Evolutionary conservation across 768 basidiomycete species (phyloP).

Genomic region (Trametes cingulata): DNA sequence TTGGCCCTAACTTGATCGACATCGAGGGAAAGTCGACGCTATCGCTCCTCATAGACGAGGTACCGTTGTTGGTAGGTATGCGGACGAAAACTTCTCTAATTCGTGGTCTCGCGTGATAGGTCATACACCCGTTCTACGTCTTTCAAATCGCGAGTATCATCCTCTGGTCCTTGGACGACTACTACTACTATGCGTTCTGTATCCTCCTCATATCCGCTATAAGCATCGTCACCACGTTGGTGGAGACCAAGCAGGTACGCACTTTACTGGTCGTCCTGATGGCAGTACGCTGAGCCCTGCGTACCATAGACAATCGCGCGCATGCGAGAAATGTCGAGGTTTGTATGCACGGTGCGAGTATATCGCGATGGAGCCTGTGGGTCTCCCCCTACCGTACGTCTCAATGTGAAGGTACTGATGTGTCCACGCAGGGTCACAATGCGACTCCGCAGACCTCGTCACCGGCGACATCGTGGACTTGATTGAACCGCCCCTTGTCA

Average conservation of each 20-base stretch:
- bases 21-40: constrained; percentile 84
- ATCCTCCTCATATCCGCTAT: constrained; percentile 88
- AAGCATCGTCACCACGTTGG: constrained; percentile 80
- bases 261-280: background rate
- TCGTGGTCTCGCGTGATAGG: constrained; percentile 40
- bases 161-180: constrained; percentile 93
- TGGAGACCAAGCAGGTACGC: constrained; percentile 88
- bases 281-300: background rate
- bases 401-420: background rate
- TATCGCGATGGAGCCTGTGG: constrained; percentile 72
- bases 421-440: constrained; percentile 55
- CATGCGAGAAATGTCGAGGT: constrained; percentile 96
- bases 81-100: background rate
- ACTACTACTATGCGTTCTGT: constrained; percentile 97
- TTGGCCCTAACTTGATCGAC: constrained; percentile 86
- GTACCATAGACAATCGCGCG: constrained; percentile 74
- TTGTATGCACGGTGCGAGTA: constrained; percentile 75
- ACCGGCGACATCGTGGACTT: constrained; percentile 93
- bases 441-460: constrained; percentile 78
- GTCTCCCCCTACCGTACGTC: constrained; percentile 28
- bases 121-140: constrained; percentile 97
- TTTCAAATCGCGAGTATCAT: constrained; percentile 96
- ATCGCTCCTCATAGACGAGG: constrained; percentile 86
- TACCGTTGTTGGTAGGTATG: constrained; percentile 31
- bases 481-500: constrained; percentile 67